phyloP scores from a whole-genome alignment of 2,329 filamentous ascomycete species.

The Thermochaetoides dissita region DNA sequence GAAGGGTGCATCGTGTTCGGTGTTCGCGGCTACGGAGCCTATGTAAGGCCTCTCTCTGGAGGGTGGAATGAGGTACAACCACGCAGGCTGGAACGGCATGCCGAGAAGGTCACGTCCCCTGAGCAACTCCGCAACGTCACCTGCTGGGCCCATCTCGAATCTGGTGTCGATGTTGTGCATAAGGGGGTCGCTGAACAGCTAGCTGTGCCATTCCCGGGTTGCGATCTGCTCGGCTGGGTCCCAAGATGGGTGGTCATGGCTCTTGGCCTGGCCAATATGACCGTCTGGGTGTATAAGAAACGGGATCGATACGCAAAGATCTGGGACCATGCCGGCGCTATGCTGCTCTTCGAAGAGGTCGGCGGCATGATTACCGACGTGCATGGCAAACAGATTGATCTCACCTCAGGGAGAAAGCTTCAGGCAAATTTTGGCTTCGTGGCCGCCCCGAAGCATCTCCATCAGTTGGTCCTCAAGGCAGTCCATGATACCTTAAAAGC shows the following conservation, averaged over 20 bases:
- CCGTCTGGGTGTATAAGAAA: conserved; percentile 41
- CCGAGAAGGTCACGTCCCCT: conserved; percentile 12
- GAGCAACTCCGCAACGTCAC: conserved; percentile 30
- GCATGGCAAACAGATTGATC: conserved; percentile 35
- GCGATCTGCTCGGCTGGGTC: conserved; percentile 43
- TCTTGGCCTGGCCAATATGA: conserved; percentile 37
- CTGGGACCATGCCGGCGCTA: conserved; percentile 48
- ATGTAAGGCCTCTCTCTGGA: conserved; percentile 27
- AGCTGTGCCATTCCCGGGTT: conserved; percentile 30
- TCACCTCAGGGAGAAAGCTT: conserved; percentile 34
- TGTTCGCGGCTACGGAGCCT: conserved; percentile 33
- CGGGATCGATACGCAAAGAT: conserved; percentile 36
- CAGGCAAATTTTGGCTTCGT: conserved; percentile 41
- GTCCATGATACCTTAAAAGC: conserved; percentile 22
- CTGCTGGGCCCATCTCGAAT: conserved; percentile 31
- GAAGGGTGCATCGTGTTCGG: conserved; percentile 38
- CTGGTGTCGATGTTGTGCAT: conserved; percentile 34
- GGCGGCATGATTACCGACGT: conserved; percentile 43
- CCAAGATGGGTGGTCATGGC: conserved; percentile 40
- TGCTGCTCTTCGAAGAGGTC: conserved; percentile 43
- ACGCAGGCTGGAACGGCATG: conserved; percentile 22
- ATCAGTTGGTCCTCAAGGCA: conserved; percentile 28
- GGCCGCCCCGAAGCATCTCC: conserved; percentile 32
- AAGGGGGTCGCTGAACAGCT: conserved; percentile 28
- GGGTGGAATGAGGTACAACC: conserved; percentile 10